Conservation (phyloP, 768 basidiomycete genomes). For the Collybiopsis luxurians region DNA sequence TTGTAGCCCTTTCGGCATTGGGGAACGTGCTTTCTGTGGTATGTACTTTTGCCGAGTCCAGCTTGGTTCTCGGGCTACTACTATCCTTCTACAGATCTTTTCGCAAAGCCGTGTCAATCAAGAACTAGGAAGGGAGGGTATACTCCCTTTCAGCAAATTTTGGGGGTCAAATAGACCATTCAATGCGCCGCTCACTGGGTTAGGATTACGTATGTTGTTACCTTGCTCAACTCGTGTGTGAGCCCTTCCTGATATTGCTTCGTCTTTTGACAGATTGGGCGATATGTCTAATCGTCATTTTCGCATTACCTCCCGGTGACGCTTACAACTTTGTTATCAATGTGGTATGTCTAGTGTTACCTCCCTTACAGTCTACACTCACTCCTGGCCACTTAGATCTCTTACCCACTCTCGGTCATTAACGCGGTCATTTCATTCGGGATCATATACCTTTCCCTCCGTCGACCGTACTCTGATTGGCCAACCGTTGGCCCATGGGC, state of each 20-base stretch:
- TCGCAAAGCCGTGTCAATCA: conserved; percentile 50
- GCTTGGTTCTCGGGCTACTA: background rate
- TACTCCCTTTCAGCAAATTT: conserved; percentile 58
- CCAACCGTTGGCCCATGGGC: conserved; percentile 32
- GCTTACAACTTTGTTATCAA: conserved; percentile 65
- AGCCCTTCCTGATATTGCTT: too few relatives aligned
- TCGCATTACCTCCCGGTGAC: conserved; percentile 56
- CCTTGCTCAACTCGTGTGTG: conserved; percentile 19
- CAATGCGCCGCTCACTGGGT: conserved; percentile 54
- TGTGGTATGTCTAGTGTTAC: conserved; percentile 33
- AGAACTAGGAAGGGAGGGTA: conserved; percentile 59
- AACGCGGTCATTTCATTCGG: conserved; percentile 1
- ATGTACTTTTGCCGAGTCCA: conserved; percentile 22
- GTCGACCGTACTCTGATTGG: background rate
- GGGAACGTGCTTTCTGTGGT: conserved; percentile 56
- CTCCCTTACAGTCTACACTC: background rate
- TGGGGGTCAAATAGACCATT: conserved; percentile 64
- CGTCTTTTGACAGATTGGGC: too few relatives aligned
- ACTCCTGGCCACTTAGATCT: background rate
- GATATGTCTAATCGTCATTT: conserved; percentile 34
- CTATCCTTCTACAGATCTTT: background rate
- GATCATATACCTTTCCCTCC: background rate
- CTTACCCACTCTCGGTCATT: background rate
- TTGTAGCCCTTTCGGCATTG: conserved; percentile 54
- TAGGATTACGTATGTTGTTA: conserved; percentile 38